Conservation (phyloP, 176 grass and related monocot species). For the Miscanthus lutarioriparius region DNA sequence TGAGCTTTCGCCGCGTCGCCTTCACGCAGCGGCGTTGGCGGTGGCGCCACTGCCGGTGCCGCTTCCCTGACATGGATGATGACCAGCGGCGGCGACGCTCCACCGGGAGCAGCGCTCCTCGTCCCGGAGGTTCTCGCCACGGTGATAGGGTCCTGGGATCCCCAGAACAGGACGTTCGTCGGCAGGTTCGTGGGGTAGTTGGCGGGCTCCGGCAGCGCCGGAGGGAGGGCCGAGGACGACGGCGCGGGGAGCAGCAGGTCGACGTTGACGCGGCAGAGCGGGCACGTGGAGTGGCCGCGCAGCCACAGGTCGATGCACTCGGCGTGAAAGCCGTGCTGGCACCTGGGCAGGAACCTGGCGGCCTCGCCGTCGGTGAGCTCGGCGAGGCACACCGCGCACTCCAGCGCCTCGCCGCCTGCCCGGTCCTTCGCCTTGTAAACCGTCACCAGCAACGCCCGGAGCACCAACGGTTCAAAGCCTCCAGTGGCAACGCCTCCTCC, state of each 20-base stretch:
- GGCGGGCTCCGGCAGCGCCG: constrained; percentile 59
- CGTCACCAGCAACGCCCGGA: constrained; percentile 36
- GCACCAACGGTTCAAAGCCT: constrained; percentile 24
- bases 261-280: constrained; percentile 67
- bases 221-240: constrained; percentile 42
- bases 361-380: constrained; percentile 65
- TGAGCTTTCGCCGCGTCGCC: background rate
- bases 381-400: constrained; percentile 71
- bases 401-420: constrained; percentile 38
- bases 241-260: constrained; percentile 22
- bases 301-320: constrained; percentile 69
- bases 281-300: constrained; percentile 64
- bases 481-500: background rate
- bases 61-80: constrained; percentile 65
- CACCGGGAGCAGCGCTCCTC: constrained; percentile 24
- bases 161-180: constrained; percentile 66
- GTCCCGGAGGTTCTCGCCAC: background rate
- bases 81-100: constrained; percentile 28
- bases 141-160: constrained; percentile 28
- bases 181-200: constrained; percentile 50
- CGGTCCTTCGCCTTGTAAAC: constrained; percentile 44
- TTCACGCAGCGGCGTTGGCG: background rate
- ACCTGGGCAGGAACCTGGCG: constrained; percentile 44
- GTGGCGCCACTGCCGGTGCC: constrained; percentile 21
- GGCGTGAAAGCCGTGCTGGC: constrained; percentile 75